These are phyloP conservation scores for Amyloporia xantha DNA, from an alignment of 768 basidiomycete genomes.

Conservation along the genomic window DNA sequence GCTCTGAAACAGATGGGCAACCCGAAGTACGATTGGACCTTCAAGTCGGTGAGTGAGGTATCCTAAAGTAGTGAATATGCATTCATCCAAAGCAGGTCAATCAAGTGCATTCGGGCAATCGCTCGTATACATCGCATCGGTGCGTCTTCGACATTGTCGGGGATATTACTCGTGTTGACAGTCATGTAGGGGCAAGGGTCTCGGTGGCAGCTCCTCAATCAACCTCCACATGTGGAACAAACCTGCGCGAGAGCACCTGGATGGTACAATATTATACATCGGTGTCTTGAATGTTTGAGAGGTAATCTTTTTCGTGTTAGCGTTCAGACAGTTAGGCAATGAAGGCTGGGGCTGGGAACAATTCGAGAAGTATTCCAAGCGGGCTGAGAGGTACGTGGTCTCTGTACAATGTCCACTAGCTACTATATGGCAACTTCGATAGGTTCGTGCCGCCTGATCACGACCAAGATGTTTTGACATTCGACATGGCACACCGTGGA, in stretches of 20 bases:
- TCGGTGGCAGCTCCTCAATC: constrained; percentile 37
- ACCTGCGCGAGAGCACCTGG: constrained; percentile 23
- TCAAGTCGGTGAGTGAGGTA: constrained; percentile 9
- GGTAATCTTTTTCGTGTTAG: background rate
- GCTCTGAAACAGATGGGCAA: constrained; percentile 6
- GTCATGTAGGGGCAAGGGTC: constrained; percentile 18
- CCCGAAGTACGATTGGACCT: constrained; percentile 11
- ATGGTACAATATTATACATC: constrained; percentile 14
- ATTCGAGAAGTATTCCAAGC: constrained; percentile 32
- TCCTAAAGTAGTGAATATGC: background rate
- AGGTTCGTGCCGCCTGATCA: constrained; percentile 3
- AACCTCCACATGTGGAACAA: constrained; percentile 32
- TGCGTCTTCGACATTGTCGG: background rate
- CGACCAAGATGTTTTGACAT: constrained; percentile 6
- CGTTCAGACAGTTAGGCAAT: constrained; percentile 41
- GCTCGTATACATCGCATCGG: constrained; percentile 3
- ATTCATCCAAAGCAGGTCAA: constrained; percentile 1
- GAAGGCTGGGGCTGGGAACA: constrained; percentile 47
- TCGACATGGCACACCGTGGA: constrained; percentile 5
- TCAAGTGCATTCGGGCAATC: constrained; percentile 1
- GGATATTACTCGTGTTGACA: background rate
- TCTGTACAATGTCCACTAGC: background rate
- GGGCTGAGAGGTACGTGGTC: constrained; percentile 32
- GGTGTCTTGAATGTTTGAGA: background rate
- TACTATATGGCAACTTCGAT: background rate